A percentile compares a stretch with the other conserved stretches of the same genome.
phyloP scores from a whole-genome alignment of 208 protist genomes.

The Eutreptiella sp. region DNA sequence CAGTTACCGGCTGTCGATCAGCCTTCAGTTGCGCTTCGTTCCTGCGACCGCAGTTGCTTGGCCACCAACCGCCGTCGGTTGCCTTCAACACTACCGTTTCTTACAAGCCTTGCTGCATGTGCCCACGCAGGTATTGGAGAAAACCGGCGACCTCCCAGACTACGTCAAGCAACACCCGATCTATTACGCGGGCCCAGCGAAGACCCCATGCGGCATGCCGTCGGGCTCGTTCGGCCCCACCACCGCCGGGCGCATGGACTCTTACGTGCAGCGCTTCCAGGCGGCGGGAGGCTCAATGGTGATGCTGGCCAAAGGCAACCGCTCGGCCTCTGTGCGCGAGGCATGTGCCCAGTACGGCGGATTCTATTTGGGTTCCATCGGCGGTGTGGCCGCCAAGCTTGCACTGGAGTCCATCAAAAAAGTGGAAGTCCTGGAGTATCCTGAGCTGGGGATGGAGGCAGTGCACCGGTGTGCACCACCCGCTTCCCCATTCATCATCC shows the following conservation, averaged over 20 bases:
- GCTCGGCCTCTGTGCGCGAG: conserved; percentile 73
- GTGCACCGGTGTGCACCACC: too few species aligned
- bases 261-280: conserved; percentile 89
- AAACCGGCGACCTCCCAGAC: conserved; percentile 71
- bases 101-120: too few species aligned
- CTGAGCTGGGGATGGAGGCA: conserved; percentile 81
- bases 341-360: conserved; percentile 90
- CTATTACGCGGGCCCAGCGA: conserved; percentile 96
- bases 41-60: too few species aligned
- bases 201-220: conserved; percentile 83
- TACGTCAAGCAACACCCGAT: conserved; percentile 91
- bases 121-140: conserved; percentile 65
- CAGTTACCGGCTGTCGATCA: too few species aligned
- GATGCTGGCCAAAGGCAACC: conserved; percentile 93
- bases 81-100: too few species aligned
- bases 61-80: too few species aligned
- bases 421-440: conserved; percentile 80
- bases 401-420: conserved; percentile 83
- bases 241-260: conserved; percentile 91
- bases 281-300: conserved; percentile 75
- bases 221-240: conserved; percentile 93
- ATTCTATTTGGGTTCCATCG: conserved; percentile 94
- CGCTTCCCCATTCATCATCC: too few species aligned
- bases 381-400: conserved; percentile 90
- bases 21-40: too few species aligned